These are phyloP conservation scores for Apodospora peruviana DNA, from an alignment of 495 filamentous ascomycete species.

Conservation along the genomic window DNA sequence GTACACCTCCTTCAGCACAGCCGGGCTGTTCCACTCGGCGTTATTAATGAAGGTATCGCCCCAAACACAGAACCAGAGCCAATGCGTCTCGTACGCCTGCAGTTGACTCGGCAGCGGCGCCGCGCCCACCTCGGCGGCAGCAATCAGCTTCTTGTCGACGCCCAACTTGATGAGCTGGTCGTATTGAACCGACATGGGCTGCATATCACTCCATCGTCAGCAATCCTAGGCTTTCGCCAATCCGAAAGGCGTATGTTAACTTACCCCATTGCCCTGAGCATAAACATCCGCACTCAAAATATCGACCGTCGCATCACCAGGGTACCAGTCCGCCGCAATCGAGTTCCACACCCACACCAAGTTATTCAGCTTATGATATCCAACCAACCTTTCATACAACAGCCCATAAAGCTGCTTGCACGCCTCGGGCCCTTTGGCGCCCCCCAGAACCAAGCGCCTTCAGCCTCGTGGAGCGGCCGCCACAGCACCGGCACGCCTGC, in stretches of 20 bases:
- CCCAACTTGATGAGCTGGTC: slow-evolving; percentile 37
- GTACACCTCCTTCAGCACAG: slow-evolving; percentile 29
- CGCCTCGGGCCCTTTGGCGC: slow-evolving; percentile 40
- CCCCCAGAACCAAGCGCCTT: slow-evolving; percentile 51
- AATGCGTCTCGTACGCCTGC: slow-evolving; percentile 37
- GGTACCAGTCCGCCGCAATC: slow-evolving; percentile 40
- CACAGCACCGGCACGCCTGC: slow-evolving; percentile 39
- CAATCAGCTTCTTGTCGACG: slow-evolving; percentile 41
- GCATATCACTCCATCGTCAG: background rate
- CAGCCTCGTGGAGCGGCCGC: slow-evolving; percentile 44
- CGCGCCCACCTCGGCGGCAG: slow-evolving; percentile 39
- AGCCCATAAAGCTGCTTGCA: slow-evolving; percentile 36
- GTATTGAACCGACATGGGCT: slow-evolving; percentile 38
- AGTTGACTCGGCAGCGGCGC: slow-evolving; percentile 36
- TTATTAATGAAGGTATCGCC: slow-evolving; percentile 33
- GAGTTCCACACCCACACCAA: slow-evolving; percentile 48
- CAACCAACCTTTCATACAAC: slow-evolving; percentile 37
- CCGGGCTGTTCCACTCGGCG: slow-evolving; percentile 28
- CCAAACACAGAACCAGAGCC: slow-evolving; percentile 45
- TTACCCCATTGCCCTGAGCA: slow-evolving; percentile 29
- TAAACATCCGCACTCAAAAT: slow-evolving; percentile 34
- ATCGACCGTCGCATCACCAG: slow-evolving; percentile 38
- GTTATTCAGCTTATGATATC: slow-evolving; percentile 37
- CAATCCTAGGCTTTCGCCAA: background rate
- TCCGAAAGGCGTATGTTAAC: slow-evolving; percentile 1